These are phyloP conservation scores for Lachnellula hyalina DNA, from an alignment of 2,329 filamentous ascomycete species.

Conservation along the genomic window DNA sequence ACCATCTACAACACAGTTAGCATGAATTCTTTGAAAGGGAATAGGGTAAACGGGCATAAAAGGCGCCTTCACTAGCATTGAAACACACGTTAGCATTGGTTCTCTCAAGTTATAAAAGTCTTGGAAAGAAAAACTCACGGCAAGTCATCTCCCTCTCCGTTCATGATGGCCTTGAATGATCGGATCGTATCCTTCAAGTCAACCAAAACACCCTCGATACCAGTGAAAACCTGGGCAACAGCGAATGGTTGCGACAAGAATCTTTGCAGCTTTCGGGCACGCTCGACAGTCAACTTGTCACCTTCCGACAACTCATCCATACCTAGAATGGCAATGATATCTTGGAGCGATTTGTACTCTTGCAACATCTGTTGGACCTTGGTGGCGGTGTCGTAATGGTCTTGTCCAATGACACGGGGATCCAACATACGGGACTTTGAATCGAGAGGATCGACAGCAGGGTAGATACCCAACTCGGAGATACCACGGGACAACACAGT, in stretches of 20 bases:
- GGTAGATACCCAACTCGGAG: conserved; percentile 99
- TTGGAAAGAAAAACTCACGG: conserved; percentile 39
- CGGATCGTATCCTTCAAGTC: conserved; percentile 97
- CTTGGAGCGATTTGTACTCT: conserved; percentile 99
- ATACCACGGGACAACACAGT: conserved; percentile 99
- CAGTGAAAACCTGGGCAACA: conserved; percentile 75
- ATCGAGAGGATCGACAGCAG: conserved; percentile 98
- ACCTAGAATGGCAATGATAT: conserved; percentile 98
- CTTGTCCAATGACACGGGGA: conserved; percentile 95
- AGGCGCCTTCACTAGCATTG: conserved; percentile 58
- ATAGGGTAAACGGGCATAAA: conserved; percentile 5
- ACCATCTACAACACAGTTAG: conserved; percentile 51
- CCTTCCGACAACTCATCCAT: conserved; percentile 99
- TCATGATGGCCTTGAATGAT: conserved; percentile 84
- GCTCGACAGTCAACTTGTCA: conserved; percentile 99
- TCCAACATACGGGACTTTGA: conserved; percentile 99
- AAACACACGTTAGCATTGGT: no score
- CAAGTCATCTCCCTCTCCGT: conserved; percentile 90
- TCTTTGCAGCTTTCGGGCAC: conserved; percentile 99
- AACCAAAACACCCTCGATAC: conserved; percentile 83
- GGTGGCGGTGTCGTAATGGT: conserved; percentile 94
- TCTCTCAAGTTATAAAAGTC: no score
- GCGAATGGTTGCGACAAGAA: conserved; percentile 99
- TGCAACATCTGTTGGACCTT: conserved; percentile 98
- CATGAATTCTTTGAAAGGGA: conserved; percentile 4